Conservation (phyloP, 345 rosid genomes). For the Boechera retrofracta region DNA sequence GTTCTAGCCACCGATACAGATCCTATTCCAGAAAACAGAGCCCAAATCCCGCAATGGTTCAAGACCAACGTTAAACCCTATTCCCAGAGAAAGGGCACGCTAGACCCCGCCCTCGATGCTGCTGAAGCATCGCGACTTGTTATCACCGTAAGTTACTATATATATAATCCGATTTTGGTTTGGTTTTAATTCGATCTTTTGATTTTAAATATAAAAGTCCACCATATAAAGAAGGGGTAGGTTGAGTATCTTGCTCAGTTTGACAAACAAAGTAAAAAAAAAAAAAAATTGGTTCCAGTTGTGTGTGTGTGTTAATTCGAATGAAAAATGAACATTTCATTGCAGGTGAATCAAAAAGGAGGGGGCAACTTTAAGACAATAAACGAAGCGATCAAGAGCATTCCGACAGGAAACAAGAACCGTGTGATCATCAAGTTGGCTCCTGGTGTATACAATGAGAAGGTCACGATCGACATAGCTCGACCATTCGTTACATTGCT, state of each 20-base stretch:
- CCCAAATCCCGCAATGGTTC: constrained; percentile 51
- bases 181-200: background rate
- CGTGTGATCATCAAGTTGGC: constrained; percentile 63
- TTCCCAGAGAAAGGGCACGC: constrained; percentile 34
- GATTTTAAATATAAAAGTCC: no score
- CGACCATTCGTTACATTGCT: constrained; percentile 59
- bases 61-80: constrained; percentile 42
- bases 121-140: constrained; percentile 48
- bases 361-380: constrained; percentile 54
- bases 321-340: background rate
- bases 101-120: constrained; percentile 52
- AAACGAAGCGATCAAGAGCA: constrained; percentile 54
- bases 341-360: constrained; percentile 41
- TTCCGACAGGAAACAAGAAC: constrained; percentile 55
- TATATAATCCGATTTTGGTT: constrained; percentile 34
- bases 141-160: constrained; percentile 45
- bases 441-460: constrained; percentile 60
- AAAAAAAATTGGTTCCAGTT: no score
- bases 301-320: no score
- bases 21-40: constrained; percentile 46
- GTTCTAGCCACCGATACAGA: constrained; percentile 29
- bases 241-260: no score
- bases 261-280: no score
- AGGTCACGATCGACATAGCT: constrained; percentile 49
- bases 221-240: no score